Percentiles rank a stretch among this genome's conserved stretches.
These are phyloP conservation scores for Globisporangium radiosum DNA, from an alignment of 352 stramenopile genomes.

Conservation along the genomic window DNA sequence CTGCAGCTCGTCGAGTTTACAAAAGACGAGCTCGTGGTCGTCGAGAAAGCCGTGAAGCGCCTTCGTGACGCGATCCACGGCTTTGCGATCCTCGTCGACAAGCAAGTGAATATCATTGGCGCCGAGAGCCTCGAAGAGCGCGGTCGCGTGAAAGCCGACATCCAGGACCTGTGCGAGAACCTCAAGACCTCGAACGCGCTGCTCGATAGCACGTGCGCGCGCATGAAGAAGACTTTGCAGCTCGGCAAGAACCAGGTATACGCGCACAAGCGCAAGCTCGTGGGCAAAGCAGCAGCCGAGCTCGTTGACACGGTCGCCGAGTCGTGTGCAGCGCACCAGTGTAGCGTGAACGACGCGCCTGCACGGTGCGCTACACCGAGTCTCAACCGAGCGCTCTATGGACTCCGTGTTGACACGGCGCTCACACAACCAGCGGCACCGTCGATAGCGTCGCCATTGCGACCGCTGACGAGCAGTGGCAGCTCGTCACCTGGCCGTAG, in stretches of 20 bases:
- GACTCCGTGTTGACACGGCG: background rate
- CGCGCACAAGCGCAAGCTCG: slow-evolving; percentile 36
- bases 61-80: slow-evolving; percentile 54
- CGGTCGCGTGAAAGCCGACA: slow-evolving; percentile 45
- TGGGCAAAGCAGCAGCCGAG: slow-evolving; percentile 19
- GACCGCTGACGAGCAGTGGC: background rate
- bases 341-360: slow-evolving; percentile 3
- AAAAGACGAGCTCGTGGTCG: slow-evolving; percentile 40
- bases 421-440: background rate
- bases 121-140: slow-evolving; percentile 33
- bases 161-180: slow-evolving; percentile 52
- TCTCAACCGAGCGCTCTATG: background rate
- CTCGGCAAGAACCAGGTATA: slow-evolving; percentile 45
- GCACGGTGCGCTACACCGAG: background rate
- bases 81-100: slow-evolving; percentile 69
- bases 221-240: slow-evolving; percentile 50
- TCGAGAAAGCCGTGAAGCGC: slow-evolving; percentile 52
- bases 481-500: slow-evolving; percentile 1
- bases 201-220: slow-evolving; percentile 45
- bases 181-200: slow-evolving; percentile 46
- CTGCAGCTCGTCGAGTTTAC: slow-evolving; percentile 61
- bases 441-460: background rate
- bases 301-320: slow-evolving; percentile 12
- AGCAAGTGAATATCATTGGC: slow-evolving; percentile 64
- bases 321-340: slow-evolving; percentile 5